Base-by-base conservation (phyloP, 306 rosid species). In the Glycine tomentella region DNA sequence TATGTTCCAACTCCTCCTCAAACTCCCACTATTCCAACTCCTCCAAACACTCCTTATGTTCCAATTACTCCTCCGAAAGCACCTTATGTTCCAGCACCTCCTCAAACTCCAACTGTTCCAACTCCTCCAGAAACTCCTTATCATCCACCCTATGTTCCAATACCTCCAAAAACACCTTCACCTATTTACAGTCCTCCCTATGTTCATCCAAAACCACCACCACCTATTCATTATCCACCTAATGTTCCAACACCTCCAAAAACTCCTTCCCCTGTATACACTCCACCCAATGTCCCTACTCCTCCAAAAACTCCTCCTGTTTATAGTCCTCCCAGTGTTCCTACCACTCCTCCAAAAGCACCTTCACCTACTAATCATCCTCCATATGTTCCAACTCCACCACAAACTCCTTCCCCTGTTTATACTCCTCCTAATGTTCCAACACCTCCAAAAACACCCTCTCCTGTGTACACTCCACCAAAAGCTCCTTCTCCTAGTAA, bases 91-190 rank as follows among this genome's bases (percentile, higher is more conserved):
- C n/a, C n/a, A n/a, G n/a, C n/a, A n/a, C n/a, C n/a, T n/a, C n/a
- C n/a, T n/a, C n/a, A n/a, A n/a, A n/a, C n/a, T n/a, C n/a, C n/a
- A n/a, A n/a, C 0, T 20, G 61, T 65, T 55, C 76, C 85, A 12
- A 38, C 0, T 0, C 76, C 57, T 1, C 81, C 85, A 20, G 20
- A 20, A 2, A 80, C 75, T 9, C 15, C 5, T 9, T 0, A n/a
- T n/a, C n/a, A n/a, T 10, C 80, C 81, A 33, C 78, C 84, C 4
- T 0, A n/a, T 9, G 75, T 67, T n/a, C n/a, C n/a, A n/a, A n/a
- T n/a, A n/a, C 82, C 78, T 17, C 83, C 83, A 14, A 11, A 68
- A 9, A 5, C 72, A 0, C 85, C 81, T 8, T 50, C 85, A 0
- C 85, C 81, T 11, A 2, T 8, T 14, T 48, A 40, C 5, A 8